Evolutionary conservation across 148 eudicot species (phyloP), one percentile per base, ranked within the genome.

Genomic region (Camellia japonica): DNA sequence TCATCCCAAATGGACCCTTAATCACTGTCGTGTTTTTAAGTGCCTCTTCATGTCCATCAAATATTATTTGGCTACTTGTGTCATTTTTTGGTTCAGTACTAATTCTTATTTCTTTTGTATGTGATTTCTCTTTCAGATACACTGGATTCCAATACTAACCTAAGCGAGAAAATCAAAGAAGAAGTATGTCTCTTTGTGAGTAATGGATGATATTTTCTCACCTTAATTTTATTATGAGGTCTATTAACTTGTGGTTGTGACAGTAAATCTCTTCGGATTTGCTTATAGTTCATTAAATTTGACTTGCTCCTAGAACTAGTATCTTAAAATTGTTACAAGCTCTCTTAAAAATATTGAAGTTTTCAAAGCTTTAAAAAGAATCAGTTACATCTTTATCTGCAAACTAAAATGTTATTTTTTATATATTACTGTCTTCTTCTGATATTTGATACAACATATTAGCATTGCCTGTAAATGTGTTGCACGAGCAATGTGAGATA

Each of bases 121-220:
- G 62, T 69, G 69, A 69, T 63, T 79, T 71, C 46, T 70, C 55
- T 20, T 71, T 82, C 76, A 82, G 84, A 54, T 82, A 49, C 74
- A 43, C 60, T 19, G 74, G 81, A 78, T 64, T 75, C 75, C 76
- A 61, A 60, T 15, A 77, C 54, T 73, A 71, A 20, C 78, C 73
- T 71, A 51, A 42, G 67, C 30, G 60, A 78, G 59, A 73, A 63
- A 49, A 52, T 15, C 56, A 74, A 54, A 71, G 75, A 38, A 62
- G 84, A 38, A 70, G 84, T 82, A 82, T 38, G 84, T 78, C 67
- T 70, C 44, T 19, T 61, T 41, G 51, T 8, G 10, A 65, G 6
- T 18, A 69, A 71, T 54, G 5, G 46, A 38, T 76, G 38, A 56
- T 52, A 12, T 77, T 52, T 66, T 54, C 72, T 66, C 47, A 65